Base-by-base conservation (phyloP, 805 yeast genomes). In the Nakazawaea ernobii region DNA sequence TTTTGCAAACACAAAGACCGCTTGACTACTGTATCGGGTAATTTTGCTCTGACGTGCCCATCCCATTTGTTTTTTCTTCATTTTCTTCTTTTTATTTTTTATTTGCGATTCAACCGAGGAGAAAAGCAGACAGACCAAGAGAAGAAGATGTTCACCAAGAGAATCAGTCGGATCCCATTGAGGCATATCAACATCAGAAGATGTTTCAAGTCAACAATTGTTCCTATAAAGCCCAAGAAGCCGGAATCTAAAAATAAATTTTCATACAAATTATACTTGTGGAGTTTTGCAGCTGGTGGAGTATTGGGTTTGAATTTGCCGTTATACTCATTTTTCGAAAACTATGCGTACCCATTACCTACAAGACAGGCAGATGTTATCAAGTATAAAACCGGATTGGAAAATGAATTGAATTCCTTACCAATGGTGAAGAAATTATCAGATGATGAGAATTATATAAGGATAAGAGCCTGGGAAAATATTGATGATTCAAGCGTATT, bases 391-490 rank as follows among this genome's bases (percentile, higher is more conserved):
- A 39, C 40, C 32, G 64, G 65, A 29, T 60, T 87, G 43, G 80
- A 77, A 51, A 61, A 63, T 26, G 66, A 80, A 51, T 60, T 84
- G 40, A 67, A 72, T 32, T 56, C 65, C 4, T 61, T 85, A 42
- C 76, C 80, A 0, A 60, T 82, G 2, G 82, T 81, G 41, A 66
- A 76, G 51, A 62, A 73, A 43, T 63, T 86, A 35, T 58, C 63
- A 8, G 37, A 50, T 1, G 67, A 72, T 48, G 71, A 75, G 0
- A 54, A 58, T 9, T 71, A 59, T 50, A 63, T 59, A 27, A 54
- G 69, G 58, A 51, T 67, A 60, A 46, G 75, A 53, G 64, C 77
- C 48, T 65, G 73, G 77, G 54, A 71, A 57, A 55, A 71, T 59
- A 49, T 79, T 69, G 75, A 75, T 62, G 53, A 46, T 30, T 37